These are phyloP conservation scores for Pascua guehoae DNA, from an alignment of 1,284 basidiomycete species.

Conservation along the genomic window DNA sequence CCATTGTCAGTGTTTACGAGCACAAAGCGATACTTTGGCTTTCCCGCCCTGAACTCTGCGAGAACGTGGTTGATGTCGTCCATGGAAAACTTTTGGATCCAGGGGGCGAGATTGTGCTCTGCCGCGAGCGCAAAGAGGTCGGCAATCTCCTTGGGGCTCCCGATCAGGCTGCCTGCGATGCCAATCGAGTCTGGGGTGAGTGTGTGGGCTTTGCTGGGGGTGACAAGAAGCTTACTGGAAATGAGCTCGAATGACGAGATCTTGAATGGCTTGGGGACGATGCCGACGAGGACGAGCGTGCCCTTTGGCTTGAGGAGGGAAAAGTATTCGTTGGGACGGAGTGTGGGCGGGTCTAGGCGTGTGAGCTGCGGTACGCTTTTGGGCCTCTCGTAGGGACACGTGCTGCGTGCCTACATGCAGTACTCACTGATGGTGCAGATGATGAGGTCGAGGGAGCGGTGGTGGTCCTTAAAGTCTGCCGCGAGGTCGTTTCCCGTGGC, in stretches of 20 bases:
- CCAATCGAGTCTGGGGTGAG: background rate
- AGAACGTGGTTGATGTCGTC: slow-evolving; percentile 51
- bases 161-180: slow-evolving; percentile 36
- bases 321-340: slow-evolving; percentile 41
- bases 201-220: background rate
- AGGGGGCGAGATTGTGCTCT: slow-evolving; percentile 31
- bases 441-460: slow-evolving; percentile 48
- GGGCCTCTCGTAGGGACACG: background rate
- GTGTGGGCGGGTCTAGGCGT: slow-evolving; percentile 4
- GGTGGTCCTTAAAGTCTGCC: slow-evolving; percentile 32
- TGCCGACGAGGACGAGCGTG: slow-evolving; percentile 45
- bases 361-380: background rate
- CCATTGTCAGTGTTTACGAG: slow-evolving; percentile 41
- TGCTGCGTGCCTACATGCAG: no score
- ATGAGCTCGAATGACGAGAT: slow-evolving; percentile 37
- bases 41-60: slow-evolving; percentile 44
- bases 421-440: slow-evolving; percentile 47
- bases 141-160: slow-evolving; percentile 43
- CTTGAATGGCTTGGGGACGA: slow-evolving; percentile 31
- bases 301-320: slow-evolving; percentile 46
- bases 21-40: slow-evolving; percentile 51
- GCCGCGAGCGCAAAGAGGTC: slow-evolving; percentile 46
- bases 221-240: background rate
- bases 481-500: slow-evolving; percentile 33
- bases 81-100: slow-evolving; percentile 39